Percentiles rank a stretch among this genome's conserved stretches.
phyloP scores from a whole-genome alignment of 352 stramenopile genomes.

The Phytopythium kandeliae region DNA sequence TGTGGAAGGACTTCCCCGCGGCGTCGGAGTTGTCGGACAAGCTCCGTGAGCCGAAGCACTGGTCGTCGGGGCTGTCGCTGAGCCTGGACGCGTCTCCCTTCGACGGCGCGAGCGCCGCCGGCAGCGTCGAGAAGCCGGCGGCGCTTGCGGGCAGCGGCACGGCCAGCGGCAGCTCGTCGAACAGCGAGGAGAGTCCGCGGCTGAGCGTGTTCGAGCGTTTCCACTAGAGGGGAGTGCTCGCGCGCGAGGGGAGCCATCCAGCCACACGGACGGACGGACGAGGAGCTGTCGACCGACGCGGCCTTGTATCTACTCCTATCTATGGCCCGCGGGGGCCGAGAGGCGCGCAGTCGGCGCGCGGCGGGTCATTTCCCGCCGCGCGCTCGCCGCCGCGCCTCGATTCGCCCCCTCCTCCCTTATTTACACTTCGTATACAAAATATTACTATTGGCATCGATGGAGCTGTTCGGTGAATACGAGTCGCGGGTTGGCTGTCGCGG shows the following conservation, averaged over 20 bases:
- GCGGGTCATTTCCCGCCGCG: too few species aligned
- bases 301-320: slow-evolving; percentile 9
- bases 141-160: slow-evolving; percentile 11
- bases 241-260: neutral
- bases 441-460: slow-evolving; percentile 24
- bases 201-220: slow-evolving; percentile 83
- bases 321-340: slow-evolving; percentile 6
- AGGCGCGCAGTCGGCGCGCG: too few species aligned
- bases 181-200: slow-evolving; percentile 66
- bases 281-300: neutral
- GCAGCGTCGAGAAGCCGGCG: neutral
- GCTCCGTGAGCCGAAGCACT: slow-evolving; percentile 33
- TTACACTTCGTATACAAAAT: slow-evolving; percentile 80
- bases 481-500: too few species aligned
- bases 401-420: slow-evolving; percentile 41
- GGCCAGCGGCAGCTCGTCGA: slow-evolving; percentile 28
- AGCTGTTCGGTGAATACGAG: too few species aligned
- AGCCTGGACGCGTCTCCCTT: slow-evolving; percentile 46
- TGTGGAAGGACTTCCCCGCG: slow-evolving; percentile 72
- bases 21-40: slow-evolving; percentile 27
- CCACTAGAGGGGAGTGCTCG: slow-evolving; percentile 39
- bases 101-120: slow-evolving; percentile 13
- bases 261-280: neutral
- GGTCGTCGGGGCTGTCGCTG: slow-evolving; percentile 52
- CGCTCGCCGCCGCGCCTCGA: slow-evolving; percentile 1